Percentiles rank a stretch among this genome's conserved stretches.
Conservation (phyloP, 208 protist genomes). For the Leishmania arabica region DNA sequence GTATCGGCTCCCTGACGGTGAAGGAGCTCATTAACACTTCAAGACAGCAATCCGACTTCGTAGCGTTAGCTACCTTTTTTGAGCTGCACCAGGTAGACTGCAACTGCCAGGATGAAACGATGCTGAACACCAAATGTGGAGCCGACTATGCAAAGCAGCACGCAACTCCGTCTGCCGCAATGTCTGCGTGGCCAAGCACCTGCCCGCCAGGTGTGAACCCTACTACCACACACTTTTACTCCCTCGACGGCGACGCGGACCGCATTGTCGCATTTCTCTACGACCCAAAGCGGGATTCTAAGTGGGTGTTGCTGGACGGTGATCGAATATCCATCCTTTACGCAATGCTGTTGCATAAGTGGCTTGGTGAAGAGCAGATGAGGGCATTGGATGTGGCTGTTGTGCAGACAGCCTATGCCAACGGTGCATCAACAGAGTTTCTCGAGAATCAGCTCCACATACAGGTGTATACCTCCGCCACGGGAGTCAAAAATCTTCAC, state of each 20-base stretch:
- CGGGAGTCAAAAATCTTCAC: slow-evolving; percentile 96
- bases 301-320: slow-evolving; percentile 75
- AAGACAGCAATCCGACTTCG: slow-evolving; percentile 9
- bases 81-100: slow-evolving; percentile 57
- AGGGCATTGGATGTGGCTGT: slow-evolving; percentile 66
- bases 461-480: slow-evolving; percentile 61
- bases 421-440: slow-evolving; percentile 92
- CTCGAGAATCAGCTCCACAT: slow-evolving; percentile 56
- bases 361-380: slow-evolving; percentile 42
- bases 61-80: slow-evolving; percentile 38
- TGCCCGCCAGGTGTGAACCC: not conserved
- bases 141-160: slow-evolving; percentile 89
- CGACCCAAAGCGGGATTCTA: not conserved
- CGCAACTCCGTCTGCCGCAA: slow-evolving; percentile 41
- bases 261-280: slow-evolving; percentile 84
- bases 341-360: slow-evolving; percentile 53
- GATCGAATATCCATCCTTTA: slow-evolving; percentile 84
- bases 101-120: slow-evolving; percentile 22
- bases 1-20: slow-evolving; percentile 73
- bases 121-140: slow-evolving; percentile 88
- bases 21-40: slow-evolving; percentile 45
- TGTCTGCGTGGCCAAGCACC: slow-evolving; percentile 29
- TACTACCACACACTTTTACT: slow-evolving; percentile 66
- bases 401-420: slow-evolving; percentile 97
- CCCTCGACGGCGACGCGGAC: slow-evolving; percentile 95